Conservation (phyloP, 805 yeast species). For the Candida jianshihensis region DNA sequence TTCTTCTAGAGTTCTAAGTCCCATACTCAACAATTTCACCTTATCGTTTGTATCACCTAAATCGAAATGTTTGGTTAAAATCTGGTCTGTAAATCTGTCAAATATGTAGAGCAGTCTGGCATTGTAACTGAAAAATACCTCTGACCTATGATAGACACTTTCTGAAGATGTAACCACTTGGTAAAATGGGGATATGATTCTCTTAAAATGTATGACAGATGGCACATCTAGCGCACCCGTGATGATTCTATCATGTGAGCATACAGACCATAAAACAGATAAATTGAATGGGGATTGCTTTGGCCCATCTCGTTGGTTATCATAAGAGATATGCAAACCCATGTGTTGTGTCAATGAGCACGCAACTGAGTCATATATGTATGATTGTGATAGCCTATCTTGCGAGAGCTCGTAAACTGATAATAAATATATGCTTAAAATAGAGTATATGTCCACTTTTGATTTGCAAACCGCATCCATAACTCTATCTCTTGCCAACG, state of each 20-base stretch:
- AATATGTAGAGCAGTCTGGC: slow-evolving; percentile 25
- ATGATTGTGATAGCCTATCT: slow-evolving; percentile 25
- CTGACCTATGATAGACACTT: slow-evolving; percentile 13
- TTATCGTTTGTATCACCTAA: slow-evolving; percentile 27
- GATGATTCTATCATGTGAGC: slow-evolving; percentile 26
- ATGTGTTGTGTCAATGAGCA: slow-evolving; percentile 27
- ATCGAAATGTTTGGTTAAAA: slow-evolving; percentile 25
- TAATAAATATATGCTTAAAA: slow-evolving; percentile 21
- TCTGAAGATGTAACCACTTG: slow-evolving; percentile 10
- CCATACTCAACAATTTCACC: slow-evolving; percentile 19
- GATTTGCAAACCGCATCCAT: slow-evolving; percentile 13
- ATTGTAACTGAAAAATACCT: slow-evolving; percentile 21
- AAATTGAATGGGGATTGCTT: slow-evolving; percentile 14
- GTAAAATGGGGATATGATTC: slow-evolving; percentile 27
- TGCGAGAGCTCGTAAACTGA: slow-evolving; percentile 27
- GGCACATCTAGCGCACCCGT: slow-evolving; percentile 29
- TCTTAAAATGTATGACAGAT: slow-evolving; percentile 26
- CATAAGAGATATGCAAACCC: slow-evolving; percentile 10
- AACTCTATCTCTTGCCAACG: slow-evolving; percentile 21
- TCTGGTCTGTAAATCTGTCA: slow-evolving; percentile 29
- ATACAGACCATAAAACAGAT: slow-evolving; percentile 26
- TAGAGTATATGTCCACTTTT: slow-evolving; percentile 16
- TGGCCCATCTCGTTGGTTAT: neutral
- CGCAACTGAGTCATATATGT: slow-evolving; percentile 24
- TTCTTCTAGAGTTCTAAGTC: slow-evolving; percentile 19